These are phyloP conservation scores for Ramularia endophylla DNA, from an alignment of 2,329 filamentous ascomycete genomes.

Conservation along the genomic window DNA sequence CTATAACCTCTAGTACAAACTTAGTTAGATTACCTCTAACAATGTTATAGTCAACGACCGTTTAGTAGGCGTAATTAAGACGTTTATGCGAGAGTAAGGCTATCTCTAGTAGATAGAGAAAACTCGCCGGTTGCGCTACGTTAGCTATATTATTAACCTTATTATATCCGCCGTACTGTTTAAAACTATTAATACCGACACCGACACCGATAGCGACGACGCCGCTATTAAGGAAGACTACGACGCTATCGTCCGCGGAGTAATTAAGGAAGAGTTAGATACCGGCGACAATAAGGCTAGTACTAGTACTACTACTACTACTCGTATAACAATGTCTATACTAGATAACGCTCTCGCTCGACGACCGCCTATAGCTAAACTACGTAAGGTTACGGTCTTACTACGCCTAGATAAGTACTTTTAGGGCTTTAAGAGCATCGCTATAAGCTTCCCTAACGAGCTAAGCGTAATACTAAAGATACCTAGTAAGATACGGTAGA, in stretches of 20 bases:
- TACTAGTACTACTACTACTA: too few relatives aligned
- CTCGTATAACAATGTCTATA: too few relatives aligned
- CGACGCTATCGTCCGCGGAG: too few relatives aligned
- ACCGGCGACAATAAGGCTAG: too few relatives aligned
- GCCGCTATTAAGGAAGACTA: neutral
- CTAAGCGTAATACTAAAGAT: constrained; percentile 2
- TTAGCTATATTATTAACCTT: constrained; percentile 4
- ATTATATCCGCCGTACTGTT: neutral
- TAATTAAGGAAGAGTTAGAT: neutral
- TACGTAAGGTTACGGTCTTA: too few relatives aligned
- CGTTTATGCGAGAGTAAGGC: neutral
- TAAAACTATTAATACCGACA: neutral
- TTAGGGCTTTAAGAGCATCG: too few relatives aligned
- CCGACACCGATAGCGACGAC: neutral
- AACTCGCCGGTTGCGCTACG: neutral
- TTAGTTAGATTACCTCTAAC: constrained; percentile 3
- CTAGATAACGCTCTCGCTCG: too few relatives aligned
- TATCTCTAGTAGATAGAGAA: constrained; percentile 1
- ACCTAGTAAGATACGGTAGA: constrained; percentile 3
- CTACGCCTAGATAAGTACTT: too few relatives aligned
- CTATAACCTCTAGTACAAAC: constrained; percentile 1
- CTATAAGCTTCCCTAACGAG: neutral
- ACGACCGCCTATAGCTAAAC: too few relatives aligned
- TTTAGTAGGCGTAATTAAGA: neutral
- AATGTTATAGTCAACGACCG: constrained; percentile 1